phyloP scores from a whole-genome alignment of 2,329 filamentous ascomycete genomes.

The Cucurbitaria berberidis region DNA sequence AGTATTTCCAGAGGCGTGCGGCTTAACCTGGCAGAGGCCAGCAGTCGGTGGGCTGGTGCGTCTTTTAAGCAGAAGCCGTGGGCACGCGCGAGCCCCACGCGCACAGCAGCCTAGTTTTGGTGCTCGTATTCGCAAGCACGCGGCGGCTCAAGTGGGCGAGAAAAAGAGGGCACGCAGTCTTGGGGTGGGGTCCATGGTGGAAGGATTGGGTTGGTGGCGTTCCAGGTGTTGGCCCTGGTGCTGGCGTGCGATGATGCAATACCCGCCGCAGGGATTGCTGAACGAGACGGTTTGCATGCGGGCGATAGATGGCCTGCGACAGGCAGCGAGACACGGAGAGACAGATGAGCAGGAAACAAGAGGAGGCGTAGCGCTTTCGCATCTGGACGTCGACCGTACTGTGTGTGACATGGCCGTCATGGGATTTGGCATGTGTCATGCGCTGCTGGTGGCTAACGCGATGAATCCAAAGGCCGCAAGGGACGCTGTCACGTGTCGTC shows the following conservation, averaged over 20 bases:
- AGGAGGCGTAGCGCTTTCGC: neutral
- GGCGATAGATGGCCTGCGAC: neutral
- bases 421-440: neutral
- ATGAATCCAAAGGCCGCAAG: too few species aligned
- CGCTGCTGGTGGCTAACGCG: too few species aligned
- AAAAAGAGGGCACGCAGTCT: neutral
- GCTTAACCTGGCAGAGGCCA: neutral
- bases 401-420: neutral
- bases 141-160: neutral
- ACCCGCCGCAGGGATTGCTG: neutral
- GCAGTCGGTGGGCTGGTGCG: slow-evolving; percentile 2
- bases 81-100: slow-evolving; percentile 18
- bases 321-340: neutral
- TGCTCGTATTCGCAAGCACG: slow-evolving; percentile 15
- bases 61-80: slow-evolving; percentile 4
- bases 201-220: neutral
- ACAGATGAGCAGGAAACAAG: neutral
- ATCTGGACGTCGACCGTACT: too few species aligned
- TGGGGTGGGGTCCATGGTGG: neutral
- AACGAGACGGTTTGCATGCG: neutral
- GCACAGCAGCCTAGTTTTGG: slow-evolving; percentile 11
- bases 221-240: neutral
- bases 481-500: too few species aligned
- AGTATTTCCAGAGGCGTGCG: neutral
- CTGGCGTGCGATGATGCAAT: neutral